Base-by-base conservation (phyloP, 805 yeast genomes). In the Allodekkera sacchari region DNA sequence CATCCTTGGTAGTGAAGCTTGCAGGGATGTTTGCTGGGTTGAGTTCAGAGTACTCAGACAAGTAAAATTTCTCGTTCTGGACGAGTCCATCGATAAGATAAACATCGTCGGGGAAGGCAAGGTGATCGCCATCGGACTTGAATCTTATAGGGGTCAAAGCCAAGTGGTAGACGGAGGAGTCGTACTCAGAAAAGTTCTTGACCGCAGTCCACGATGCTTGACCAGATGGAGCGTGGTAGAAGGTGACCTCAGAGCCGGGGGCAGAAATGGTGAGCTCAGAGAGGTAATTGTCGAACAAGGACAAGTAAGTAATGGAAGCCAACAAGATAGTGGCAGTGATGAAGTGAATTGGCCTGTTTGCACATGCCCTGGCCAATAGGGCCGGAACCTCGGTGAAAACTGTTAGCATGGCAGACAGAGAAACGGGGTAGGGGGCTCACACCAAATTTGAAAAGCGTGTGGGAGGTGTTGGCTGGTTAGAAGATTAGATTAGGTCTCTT, bases 281-380 rank as follows among this genome's bases (percentile, higher is more conserved):
- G 32, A 71, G 61, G 52, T 77, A 80, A 38, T 77, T 76, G 42
- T 79, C 84, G 22, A 81, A 74, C 3, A 79, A 70, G 4, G 88
- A 70, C 36, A 88, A 65, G 53, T 88, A 89, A 7, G 89, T 80
- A 32, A 83, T 59, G 3, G 95, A 79, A 3, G 94, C 92, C 25
- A 84, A 53, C 30, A 87, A 58, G 10, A 89, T 68, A 5, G 85
- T 71, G 35, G 74, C 48, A 28, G 85, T 74, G 32, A 88, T 76
- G 33, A 85, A 71, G 57, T 88, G 97, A 43, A 89, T 83, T 12
- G 98, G 98, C 50, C 77, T 71, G 37, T 72, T 71, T 10, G 95
- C 92, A 32, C 89, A 74, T 15, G 68, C 53, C 36, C 61, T 63
- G 18, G 63, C 56, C 18, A 59, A 34, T 16, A 27, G 28, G 3